Evolutionary conservation across 345 rosid genomes (phyloP).

Genomic region (Sonneratia caseolaris): DNA sequence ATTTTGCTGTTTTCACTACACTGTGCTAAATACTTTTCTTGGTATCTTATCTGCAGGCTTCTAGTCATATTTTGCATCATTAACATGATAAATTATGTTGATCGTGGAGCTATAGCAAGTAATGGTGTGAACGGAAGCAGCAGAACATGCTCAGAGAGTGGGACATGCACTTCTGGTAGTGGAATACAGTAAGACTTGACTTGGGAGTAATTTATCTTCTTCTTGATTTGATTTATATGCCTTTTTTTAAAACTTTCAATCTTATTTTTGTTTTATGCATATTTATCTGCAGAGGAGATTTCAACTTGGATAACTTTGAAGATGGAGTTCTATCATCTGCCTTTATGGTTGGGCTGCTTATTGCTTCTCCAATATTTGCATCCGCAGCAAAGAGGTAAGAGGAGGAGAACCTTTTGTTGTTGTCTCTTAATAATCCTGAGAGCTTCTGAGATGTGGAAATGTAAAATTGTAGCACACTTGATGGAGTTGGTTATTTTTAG

Average conservation of each 20-base stretch:
- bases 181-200: conserved; percentile 82
- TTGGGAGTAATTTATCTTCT: background rate
- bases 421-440: background rate
- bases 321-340: conserved; percentile 93
- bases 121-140: conserved; percentile 90
- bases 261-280: background rate
- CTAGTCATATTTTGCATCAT: conserved; percentile 69
- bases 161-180: conserved; percentile 65
- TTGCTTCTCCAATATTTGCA: conserved; percentile 91
- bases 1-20: background rate
- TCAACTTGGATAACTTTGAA: conserved; percentile 70
- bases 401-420: background rate
- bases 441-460: background rate
- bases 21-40: background rate
- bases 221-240: background rate
- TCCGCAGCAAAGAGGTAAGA: conserved; percentile 69
- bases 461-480: background rate
- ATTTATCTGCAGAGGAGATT: conserved; percentile 50
- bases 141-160: conserved; percentile 46
- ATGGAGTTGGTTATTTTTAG: background rate
- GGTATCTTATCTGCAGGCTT: conserved; percentile 45
- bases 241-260: conserved; percentile 1
- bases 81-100: conserved; percentile 75
- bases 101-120: conserved; percentile 94
- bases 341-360: conserved; percentile 94